Percentiles rank a stretch among this genome's conserved stretches.
Conservation (phyloP, 2,329 filamentous ascomycete species). For the Claviceps fusiformis region DNA sequence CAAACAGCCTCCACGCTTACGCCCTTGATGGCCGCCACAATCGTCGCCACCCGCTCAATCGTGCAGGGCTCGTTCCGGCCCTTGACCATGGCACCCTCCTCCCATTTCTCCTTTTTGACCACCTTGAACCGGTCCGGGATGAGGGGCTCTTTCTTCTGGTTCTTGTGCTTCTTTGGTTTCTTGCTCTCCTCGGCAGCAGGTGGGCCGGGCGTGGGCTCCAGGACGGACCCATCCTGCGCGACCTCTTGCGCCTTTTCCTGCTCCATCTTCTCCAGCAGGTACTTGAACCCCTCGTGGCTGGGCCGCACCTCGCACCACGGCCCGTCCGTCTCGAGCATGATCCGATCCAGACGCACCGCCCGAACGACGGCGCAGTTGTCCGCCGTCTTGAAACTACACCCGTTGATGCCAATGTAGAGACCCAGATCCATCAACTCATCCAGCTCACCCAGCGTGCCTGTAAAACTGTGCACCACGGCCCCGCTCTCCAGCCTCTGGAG, state of each 20-base stretch:
- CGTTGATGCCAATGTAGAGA: slow-evolving; percentile 88
- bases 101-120: slow-evolving; percentile 95
- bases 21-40: slow-evolving; percentile 76
- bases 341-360: slow-evolving; percentile 59
- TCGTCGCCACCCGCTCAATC: slow-evolving; percentile 76
- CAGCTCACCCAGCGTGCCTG: slow-evolving; percentile 78
- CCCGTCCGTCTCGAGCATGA: slow-evolving; percentile 95
- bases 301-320: slow-evolving; percentile 95
- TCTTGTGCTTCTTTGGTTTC: slow-evolving; percentile 25
- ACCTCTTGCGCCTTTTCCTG: slow-evolving; percentile 9
- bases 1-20: slow-evolving; percentile 68
- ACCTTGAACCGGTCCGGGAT: slow-evolving; percentile 62
- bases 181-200: slow-evolving; percentile 22
- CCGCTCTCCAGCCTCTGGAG: slow-evolving; percentile 56
- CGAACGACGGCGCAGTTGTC: slow-evolving; percentile 81
- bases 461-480: slow-evolving; percentile 91
- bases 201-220: no score
- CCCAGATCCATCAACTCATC: slow-evolving; percentile 63
- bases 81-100: slow-evolving; percentile 78
- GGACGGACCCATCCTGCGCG: slow-evolving; percentile 11
- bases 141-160: slow-evolving; percentile 48
- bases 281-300: slow-evolving; percentile 72
- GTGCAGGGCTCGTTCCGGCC: slow-evolving; percentile 85
- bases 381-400: slow-evolving; percentile 87
- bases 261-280: slow-evolving; percentile 35